These are phyloP conservation scores for Umbellularia californica DNA, from an alignment of 164 flowering plant species.

Conservation along the genomic window DNA sequence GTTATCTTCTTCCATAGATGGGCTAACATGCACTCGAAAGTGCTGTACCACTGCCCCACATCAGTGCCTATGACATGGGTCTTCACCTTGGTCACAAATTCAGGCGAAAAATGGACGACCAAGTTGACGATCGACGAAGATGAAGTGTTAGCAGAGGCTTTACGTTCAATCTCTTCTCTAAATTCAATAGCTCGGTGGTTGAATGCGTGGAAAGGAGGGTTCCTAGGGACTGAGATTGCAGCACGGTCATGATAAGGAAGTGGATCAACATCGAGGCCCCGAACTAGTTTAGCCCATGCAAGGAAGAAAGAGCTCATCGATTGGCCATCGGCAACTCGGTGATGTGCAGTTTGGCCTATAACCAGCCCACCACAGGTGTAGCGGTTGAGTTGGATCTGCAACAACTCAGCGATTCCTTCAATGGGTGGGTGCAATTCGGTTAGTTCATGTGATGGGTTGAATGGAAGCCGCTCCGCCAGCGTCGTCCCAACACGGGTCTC, in stretches of 20 bases:
- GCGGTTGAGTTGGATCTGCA: slow-evolving; percentile 13
- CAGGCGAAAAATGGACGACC: slow-evolving; percentile 16
- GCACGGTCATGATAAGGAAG: slow-evolving; percentile 10
- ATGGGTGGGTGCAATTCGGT: slow-evolving; percentile 11
- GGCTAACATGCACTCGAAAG: slow-evolving; percentile 26
- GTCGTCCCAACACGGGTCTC: slow-evolving; percentile 5
- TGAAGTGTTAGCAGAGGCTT: background rate
- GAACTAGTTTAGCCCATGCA: slow-evolving; percentile 11
- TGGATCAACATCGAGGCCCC: slow-evolving; percentile 2
- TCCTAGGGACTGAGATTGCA: slow-evolving; percentile 4
- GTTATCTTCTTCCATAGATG: slow-evolving; percentile 33
- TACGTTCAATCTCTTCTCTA: background rate
- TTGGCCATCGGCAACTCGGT: slow-evolving; percentile 7
- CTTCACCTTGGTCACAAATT: slow-evolving; percentile 25
- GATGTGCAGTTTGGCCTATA: slow-evolving; percentile 1
- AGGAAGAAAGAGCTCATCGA: slow-evolving; percentile 2
- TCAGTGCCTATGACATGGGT: slow-evolving; percentile 7
- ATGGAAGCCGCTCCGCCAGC: slow-evolving; percentile 7
- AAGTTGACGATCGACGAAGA: slow-evolving; percentile 1
- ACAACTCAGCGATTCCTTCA: slow-evolving; percentile 9
- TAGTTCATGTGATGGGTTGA: slow-evolving; percentile 4
- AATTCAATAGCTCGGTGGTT: slow-evolving; percentile 10
- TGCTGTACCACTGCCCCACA: slow-evolving; percentile 12
- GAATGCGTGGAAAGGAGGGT: slow-evolving; percentile 7
- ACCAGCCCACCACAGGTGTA: slow-evolving; percentile 10